phyloP scores from a whole-genome alignment of 1,139 yeast species.

The Lodderomyces parapsilosis region DNA sequence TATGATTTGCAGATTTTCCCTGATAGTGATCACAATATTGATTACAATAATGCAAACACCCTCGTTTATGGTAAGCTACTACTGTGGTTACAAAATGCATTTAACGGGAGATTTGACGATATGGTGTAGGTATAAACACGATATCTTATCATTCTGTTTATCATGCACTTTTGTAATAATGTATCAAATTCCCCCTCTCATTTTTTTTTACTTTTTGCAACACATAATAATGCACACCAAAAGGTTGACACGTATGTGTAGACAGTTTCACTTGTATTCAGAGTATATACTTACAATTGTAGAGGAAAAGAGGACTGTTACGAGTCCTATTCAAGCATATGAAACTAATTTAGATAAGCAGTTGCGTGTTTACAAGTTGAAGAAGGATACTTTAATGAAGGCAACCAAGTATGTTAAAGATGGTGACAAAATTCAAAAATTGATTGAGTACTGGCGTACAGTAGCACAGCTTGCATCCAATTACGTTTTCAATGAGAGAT shows the following conservation, averaged over 20 bases:
- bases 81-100: constrained; percentile 70
- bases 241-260: neutral
- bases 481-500: constrained; percentile 16
- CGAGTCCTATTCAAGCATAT: constrained; percentile 2
- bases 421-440: constrained; percentile 8
- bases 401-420: constrained; percentile 15
- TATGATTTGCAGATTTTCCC: constrained; percentile 91
- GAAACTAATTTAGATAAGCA: constrained; percentile 14
- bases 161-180: neutral
- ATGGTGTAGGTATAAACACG: neutral
- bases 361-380: constrained; percentile 11
- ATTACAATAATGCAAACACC: constrained; percentile 73
- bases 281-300: neutral
- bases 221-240: constrained; percentile 2
- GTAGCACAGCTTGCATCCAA: constrained; percentile 18
- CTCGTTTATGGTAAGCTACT: constrained; percentile 75
- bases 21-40: constrained; percentile 86
- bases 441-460: constrained; percentile 16
- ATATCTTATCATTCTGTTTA: neutral
- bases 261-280: neutral
- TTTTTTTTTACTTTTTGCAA: neutral
- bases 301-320: neutral
- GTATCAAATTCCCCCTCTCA: no score
- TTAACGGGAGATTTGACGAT: constrained; percentile 45
- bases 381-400: constrained; percentile 15